Conservation (phyloP, 108 stramenopile species). For the Poteriospumella lacustris region DNA sequence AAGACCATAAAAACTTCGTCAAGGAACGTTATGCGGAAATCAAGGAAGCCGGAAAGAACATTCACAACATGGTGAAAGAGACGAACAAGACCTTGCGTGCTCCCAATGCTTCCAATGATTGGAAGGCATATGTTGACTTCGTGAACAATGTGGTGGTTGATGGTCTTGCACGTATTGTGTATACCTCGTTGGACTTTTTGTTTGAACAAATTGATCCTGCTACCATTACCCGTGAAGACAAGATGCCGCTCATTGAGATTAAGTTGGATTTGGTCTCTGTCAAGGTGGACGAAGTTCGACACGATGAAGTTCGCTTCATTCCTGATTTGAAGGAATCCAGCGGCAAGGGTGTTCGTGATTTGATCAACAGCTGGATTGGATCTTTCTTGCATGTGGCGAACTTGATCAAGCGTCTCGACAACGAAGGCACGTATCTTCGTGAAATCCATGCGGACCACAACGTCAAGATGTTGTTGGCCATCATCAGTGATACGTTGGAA, state of each 20-base stretch:
- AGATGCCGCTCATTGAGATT: slow-evolving; percentile 71
- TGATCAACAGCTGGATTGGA: slow-evolving; percentile 66
- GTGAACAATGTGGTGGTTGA: slow-evolving; percentile 70
- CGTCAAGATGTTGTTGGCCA: slow-evolving; percentile 60
- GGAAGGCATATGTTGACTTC: slow-evolving; percentile 73
- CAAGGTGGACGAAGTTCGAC: slow-evolving; percentile 43
- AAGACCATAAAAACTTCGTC: slow-evolving; percentile 53
- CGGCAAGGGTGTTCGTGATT: slow-evolving; percentile 58
- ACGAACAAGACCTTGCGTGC: slow-evolving; percentile 65
- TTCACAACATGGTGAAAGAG: slow-evolving; percentile 67
- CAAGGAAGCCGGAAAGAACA: slow-evolving; percentile 68
- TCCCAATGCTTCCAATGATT: slow-evolving; percentile 66
- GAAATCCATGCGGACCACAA: slow-evolving; percentile 68
- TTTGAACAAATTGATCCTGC: slow-evolving; percentile 62
- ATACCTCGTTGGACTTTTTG: slow-evolving; percentile 62
- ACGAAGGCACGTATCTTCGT: slow-evolving; percentile 70
- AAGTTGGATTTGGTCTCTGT: slow-evolving; percentile 56
- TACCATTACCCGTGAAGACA: slow-evolving; percentile 51
- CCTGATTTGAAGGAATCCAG: slow-evolving; percentile 33
- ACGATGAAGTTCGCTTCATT: slow-evolving; percentile 27
- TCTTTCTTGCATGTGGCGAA: slow-evolving; percentile 68
- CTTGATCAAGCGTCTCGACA: slow-evolving; percentile 72
- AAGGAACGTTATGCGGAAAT: slow-evolving; percentile 60
- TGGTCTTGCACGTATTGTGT: slow-evolving; percentile 63
- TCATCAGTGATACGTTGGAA: slow-evolving; percentile 57